Conservation (phyloP, 176 grass and related monocot species). For the Alopecurus myosuroides region DNA sequence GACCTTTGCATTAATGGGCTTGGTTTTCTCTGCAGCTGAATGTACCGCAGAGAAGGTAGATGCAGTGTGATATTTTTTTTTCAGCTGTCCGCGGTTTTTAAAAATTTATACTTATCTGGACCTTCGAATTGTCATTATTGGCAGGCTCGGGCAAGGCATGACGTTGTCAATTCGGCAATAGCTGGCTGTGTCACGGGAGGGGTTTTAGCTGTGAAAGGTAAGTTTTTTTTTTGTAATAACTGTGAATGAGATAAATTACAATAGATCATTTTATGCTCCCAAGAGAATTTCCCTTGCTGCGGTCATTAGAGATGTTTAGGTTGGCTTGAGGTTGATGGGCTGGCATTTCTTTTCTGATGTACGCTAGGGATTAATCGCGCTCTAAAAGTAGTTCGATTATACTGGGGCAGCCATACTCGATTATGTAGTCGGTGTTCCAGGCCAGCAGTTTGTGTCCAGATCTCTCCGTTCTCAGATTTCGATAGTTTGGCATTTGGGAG, state of each 20-base stretch:
- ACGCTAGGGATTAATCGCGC: background rate
- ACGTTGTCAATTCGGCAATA: constrained; percentile 75
- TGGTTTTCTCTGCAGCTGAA: constrained; percentile 92
- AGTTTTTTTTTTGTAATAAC: constrained; percentile 6
- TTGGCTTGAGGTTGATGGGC: background rate
- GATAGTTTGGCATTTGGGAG: background rate
- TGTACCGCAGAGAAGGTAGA: constrained; percentile 82
- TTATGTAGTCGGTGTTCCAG: background rate
- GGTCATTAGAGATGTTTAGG: background rate
- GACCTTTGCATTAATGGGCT: constrained; percentile 88
- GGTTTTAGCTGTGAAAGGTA: constrained; percentile 77
- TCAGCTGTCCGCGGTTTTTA: background rate
- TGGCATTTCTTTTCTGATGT: background rate
- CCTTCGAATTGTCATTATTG: constrained; percentile 1
- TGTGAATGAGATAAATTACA: background rate
- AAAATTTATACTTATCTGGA: constrained; percentile 4
- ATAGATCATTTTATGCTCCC: background rate
- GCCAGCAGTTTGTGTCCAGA: background rate
- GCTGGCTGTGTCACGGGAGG: constrained; percentile 95
- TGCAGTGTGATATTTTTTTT: background rate
- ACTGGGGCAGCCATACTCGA: background rate
- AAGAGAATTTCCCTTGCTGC: constrained; percentile 5
- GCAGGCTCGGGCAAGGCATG: constrained; percentile 88
- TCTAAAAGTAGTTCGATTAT: background rate
- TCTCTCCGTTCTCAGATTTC: background rate